phyloP scores from a whole-genome alignment of 1,139 yeast species.

The Kazachstania sp. region DNA sequence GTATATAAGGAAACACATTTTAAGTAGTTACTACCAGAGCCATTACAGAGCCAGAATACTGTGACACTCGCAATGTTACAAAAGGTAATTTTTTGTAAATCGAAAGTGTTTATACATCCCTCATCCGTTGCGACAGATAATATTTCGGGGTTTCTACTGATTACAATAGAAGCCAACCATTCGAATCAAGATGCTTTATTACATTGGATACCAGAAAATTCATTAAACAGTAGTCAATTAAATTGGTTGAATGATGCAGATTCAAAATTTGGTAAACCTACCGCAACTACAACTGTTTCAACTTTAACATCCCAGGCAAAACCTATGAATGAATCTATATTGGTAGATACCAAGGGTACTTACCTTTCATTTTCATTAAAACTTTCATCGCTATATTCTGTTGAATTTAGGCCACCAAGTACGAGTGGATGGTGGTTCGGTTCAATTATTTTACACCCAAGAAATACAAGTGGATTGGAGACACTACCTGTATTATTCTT shows the following conservation, averaged over 20 bases:
- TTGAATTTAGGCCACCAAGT: conserved; percentile 77
- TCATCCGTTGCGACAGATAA: conserved; percentile 66
- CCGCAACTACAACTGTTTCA: background rate
- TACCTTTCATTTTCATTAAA: conserved; percentile 20
- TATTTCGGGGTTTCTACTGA: conserved; percentile 62
- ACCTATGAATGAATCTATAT: conserved; percentile 10
- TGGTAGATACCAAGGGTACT: conserved; percentile 12
- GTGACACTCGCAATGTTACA: too few relatives aligned
- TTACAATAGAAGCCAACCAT: conserved; percentile 42
- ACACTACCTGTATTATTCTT: conserved; percentile 76
- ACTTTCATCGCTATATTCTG: conserved; percentile 46
- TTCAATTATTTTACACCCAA: conserved; percentile 63
- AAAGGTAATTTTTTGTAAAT: conserved; percentile 37
- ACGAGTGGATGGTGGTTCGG: conserved; percentile 85
- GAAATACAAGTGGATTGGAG: conserved; percentile 38
- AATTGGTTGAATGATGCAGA: conserved; percentile 18
- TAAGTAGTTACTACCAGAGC: too few relatives aligned
- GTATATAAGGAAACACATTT: too few relatives aligned
- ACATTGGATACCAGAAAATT: conserved; percentile 68
- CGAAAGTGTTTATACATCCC: conserved; percentile 78
- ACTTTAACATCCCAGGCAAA: background rate
- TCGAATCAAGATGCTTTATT: conserved; percentile 52
- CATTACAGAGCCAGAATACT: background rate
- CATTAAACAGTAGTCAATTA: conserved; percentile 31
- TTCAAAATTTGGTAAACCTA: conserved; percentile 8